Percentiles rank a stretch among this genome's conserved stretches.
Evolutionary conservation across 225 moss, liverwort and hornwort species (phyloP).

Genomic region (Climacium dendroides): DNA sequence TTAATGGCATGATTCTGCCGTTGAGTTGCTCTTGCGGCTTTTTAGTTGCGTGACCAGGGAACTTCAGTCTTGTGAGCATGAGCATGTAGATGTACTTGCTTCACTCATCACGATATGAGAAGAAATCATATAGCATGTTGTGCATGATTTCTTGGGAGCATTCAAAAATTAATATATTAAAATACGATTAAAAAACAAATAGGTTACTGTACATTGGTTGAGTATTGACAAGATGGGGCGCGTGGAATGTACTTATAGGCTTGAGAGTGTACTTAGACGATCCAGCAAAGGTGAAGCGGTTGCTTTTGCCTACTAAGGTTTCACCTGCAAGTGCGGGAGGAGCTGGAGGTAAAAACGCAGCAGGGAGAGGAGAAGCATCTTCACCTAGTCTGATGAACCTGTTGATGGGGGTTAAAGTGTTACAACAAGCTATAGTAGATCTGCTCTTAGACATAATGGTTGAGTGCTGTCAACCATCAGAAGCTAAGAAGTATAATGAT

Average conservation of each 20-base stretch:
- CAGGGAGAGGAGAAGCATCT: constrained; percentile 77
- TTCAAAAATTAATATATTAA: too few relatives aligned
- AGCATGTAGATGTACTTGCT: background rate
- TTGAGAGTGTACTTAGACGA: constrained; percentile 95
- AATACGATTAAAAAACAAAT: background rate
- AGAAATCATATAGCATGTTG: background rate
- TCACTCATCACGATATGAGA: background rate
- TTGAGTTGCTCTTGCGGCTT: background rate
- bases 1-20: background rate
- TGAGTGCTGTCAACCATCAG: constrained; percentile 97
- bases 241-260: constrained; percentile 15
- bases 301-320: constrained; percentile 87
- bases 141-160: background rate
- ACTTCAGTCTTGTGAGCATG: background rate
- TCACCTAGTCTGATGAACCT: constrained; percentile 99
- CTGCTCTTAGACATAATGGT: constrained; percentile 99
- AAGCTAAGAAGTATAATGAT: constrained; percentile 69
- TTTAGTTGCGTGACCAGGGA: background rate
- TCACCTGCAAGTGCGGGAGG: constrained; percentile 60
- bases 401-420: constrained; percentile 99
- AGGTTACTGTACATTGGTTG: background rate
- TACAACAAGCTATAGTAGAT: constrained; percentile 99
- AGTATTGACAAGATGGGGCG: background rate
- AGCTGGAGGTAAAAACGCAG: constrained; percentile 62
- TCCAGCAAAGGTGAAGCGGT: constrained; percentile 91